These are phyloP conservation scores for Kurtzmaniella quercitrusa DNA, from an alignment of 1,139 yeast species.

Conservation along the genomic window DNA sequence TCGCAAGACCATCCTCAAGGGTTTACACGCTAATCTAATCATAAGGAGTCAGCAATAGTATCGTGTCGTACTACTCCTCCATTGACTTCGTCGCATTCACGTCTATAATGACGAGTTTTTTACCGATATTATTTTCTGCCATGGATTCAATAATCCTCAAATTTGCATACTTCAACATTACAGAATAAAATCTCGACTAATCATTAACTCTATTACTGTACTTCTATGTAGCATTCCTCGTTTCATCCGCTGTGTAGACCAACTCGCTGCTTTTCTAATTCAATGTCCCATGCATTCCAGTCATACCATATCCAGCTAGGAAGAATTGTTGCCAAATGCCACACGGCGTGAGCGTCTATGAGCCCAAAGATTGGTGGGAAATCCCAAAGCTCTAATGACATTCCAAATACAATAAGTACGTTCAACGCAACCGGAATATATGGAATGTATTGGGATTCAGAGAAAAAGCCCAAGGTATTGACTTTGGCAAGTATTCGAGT, in stretches of 20 bases:
- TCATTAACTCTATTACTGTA: neutral
- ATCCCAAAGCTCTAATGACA: conserved; percentile 37
- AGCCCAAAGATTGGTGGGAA: conserved; percentile 30
- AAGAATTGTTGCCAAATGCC: conserved; percentile 43
- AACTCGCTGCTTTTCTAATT: conserved; percentile 15
- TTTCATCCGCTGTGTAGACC: conserved; percentile 11
- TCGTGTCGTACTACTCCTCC: no score
- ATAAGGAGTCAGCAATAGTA: no score
- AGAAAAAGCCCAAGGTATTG: conserved; percentile 16
- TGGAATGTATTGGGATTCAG: conserved; percentile 29
- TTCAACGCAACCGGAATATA: conserved; percentile 34
- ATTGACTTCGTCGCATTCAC: neutral
- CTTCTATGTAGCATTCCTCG: neutral
- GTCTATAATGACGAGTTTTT: no score
- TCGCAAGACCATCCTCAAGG: neutral
- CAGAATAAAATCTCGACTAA: neutral
- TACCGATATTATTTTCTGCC: neutral
- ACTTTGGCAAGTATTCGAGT: conserved; percentile 32
- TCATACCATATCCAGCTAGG: conserved; percentile 45
- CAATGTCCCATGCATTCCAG: conserved; percentile 50
- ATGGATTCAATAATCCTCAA: neutral
- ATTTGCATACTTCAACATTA: neutral
- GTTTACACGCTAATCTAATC: neutral
- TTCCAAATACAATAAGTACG: conserved; percentile 29
- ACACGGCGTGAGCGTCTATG: conserved; percentile 40